These are phyloP conservation scores for Fusarium papillatum DNA, from an alignment of 2,329 filamentous ascomycete genomes.

Conservation along the genomic window DNA sequence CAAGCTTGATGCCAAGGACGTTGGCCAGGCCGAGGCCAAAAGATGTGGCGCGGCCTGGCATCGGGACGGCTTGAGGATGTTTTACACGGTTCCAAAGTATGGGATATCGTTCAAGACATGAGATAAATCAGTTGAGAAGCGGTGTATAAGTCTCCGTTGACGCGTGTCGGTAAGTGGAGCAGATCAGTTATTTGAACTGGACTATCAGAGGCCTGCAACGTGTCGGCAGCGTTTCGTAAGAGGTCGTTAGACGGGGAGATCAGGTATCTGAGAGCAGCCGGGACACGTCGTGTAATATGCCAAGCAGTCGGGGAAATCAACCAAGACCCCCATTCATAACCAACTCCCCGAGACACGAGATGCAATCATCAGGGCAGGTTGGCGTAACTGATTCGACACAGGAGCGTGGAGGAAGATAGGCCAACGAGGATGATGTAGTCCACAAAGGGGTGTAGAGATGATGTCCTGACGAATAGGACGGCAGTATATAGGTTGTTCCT, in stretches of 20 bases:
- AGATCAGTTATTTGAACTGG: not conserved
- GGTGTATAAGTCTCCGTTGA: not conserved
- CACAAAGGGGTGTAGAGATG: constrained; percentile 13
- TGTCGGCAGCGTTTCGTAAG: not conserved
- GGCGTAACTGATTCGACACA: constrained; percentile 14
- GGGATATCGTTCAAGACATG: not conserved
- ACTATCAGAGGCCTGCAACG: not conserved
- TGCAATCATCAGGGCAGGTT: constrained; percentile 18
- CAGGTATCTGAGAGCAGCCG: not conserved
- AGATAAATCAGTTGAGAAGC: not conserved
- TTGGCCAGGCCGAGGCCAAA: constrained; percentile 83
- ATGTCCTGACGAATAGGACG: constrained; percentile 30
- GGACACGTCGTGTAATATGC: constrained; percentile 3
- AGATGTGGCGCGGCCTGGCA: constrained; percentile 58
- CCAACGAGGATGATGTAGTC: constrained; percentile 10
- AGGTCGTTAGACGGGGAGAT: not conserved
- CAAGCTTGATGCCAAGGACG: constrained; percentile 84
- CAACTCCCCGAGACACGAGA: not conserved
- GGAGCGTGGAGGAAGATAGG: constrained; percentile 27
- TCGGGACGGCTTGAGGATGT: not conserved
- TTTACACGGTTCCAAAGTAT: not conserved
- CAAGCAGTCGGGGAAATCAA: not conserved
- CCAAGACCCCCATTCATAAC: not conserved
- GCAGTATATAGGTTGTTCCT: constrained; percentile 6
- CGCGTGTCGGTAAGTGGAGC: not conserved